Percentiles rank a stretch among this genome's conserved stretches.
Evolutionary conservation across 345 rosid genomes (phyloP).

Genomic region (Moricandia moricandioides): DNA sequence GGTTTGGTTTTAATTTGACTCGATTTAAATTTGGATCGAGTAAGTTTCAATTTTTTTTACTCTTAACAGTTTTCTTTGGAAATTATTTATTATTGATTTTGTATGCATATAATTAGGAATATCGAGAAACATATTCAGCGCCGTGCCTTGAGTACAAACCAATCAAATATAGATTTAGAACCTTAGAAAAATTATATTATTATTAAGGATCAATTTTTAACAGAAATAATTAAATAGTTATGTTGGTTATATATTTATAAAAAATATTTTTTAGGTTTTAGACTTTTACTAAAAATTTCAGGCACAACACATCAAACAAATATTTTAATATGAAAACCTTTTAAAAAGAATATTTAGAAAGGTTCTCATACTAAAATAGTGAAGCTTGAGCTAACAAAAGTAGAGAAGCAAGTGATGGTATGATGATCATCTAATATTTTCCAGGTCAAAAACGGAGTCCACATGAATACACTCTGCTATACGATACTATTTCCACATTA

Average conservation of each 20-base stretch:
- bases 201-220: too few species aligned
- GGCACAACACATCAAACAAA: too few species aligned
- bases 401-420: slow-evolving; percentile 36
- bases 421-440: slow-evolving; percentile 28
- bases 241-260: too few species aligned
- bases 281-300: too few species aligned
- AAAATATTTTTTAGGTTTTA: too few species aligned
- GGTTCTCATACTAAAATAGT: neutral
- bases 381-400: slow-evolving; percentile 24
- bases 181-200: too few species aligned
- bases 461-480: slow-evolving; percentile 33
- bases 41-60: too few species aligned
- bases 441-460: slow-evolving; percentile 32
- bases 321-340: neutral
- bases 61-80: too few species aligned
- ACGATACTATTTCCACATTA: neutral
- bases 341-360: neutral
- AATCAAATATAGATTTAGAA: too few species aligned
- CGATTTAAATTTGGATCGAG: neutral
- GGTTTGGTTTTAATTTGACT: neutral
- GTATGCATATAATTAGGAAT: neutral
- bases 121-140: neutral
- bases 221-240: too few species aligned
- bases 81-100: neutral
- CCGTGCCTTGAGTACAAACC: too few species aligned